Evolutionary conservation across 73 alveolate genomes (phyloP).

Genomic region (Paraurostyla sp.): DNA sequence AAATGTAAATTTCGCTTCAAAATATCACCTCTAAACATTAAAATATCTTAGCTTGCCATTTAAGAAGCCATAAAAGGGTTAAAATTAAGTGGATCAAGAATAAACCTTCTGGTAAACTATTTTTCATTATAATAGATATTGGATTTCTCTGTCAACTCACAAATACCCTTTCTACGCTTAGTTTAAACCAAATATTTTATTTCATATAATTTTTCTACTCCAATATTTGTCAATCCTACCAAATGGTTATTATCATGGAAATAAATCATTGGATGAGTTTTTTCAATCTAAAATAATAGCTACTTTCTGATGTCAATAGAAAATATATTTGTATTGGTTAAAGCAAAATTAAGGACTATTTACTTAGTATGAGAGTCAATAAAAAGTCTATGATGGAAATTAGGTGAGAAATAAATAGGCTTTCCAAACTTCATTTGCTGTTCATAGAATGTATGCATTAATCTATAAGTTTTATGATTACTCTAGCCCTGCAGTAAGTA

Average conservation of each 20-base stretch:
- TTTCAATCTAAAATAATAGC: conserved; percentile 16
- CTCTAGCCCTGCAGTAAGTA: neutral
- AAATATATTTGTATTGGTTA: conserved; percentile 16
- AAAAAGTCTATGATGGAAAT: conserved; percentile 47
- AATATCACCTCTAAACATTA: conserved; percentile 45
- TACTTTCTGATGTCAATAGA: neutral
- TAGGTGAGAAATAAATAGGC: conserved; percentile 31
- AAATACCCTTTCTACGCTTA: neutral
- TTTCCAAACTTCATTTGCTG: conserved; percentile 28
- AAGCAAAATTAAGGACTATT: neutral
- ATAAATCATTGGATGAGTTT: conserved; percentile 54
- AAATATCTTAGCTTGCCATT: conserved; percentile 8
- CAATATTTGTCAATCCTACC: neutral
- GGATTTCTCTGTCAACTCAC: neutral
- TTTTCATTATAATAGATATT: conserved; percentile 38
- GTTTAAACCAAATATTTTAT: neutral
- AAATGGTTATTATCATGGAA: conserved; percentile 44
- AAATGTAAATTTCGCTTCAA: neutral
- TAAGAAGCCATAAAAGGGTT: neutral
- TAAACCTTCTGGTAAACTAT: conserved; percentile 31
- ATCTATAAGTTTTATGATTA: neutral
- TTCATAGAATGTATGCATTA: conserved; percentile 43
- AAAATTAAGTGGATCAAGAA: conserved; percentile 36
- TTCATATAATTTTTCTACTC: conserved; percentile 26
- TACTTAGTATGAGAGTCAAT: conserved; percentile 30